phyloP scores from a whole-genome alignment of 73 alveolate species.

The Paramecium primaurelia region DNA sequence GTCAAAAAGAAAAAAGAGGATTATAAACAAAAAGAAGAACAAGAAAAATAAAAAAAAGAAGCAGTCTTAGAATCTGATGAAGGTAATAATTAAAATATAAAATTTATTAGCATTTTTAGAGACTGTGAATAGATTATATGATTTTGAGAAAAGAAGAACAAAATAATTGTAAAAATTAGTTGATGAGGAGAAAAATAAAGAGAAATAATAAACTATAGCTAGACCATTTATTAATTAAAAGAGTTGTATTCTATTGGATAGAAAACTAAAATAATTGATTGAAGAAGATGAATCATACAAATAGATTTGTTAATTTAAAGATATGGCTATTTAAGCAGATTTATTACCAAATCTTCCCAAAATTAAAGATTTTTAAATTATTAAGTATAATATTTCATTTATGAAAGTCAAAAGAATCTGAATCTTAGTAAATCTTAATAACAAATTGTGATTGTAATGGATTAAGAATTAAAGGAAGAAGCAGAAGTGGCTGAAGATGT shows the following conservation, averaged over 20 bases:
- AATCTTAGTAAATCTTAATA: not conserved
- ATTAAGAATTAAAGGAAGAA: not conserved
- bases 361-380: not conserved
- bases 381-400: not conserved
- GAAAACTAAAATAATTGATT: not conserved
- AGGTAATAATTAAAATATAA: not conserved
- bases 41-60: not conserved
- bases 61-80: constrained; percentile 11
- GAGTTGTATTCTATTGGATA: not conserved
- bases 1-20: not conserved
- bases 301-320: not conserved
- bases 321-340: not conserved
- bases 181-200: not conserved
- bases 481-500: constrained; percentile 7
- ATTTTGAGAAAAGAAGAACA: constrained; percentile 24
- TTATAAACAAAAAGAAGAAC: not conserved
- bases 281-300: constrained; percentile 19
- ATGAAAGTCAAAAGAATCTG: not conserved
- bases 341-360: not conserved
- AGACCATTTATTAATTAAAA: not conserved
- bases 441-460: not conserved
- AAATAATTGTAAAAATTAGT: not conserved
- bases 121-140: constrained; percentile 27
- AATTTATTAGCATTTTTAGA: not conserved
- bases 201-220: not conserved